A percentile compares a stretch with the other conserved stretches of the same genome.
Evolutionary conservation across 129 eudicot genomes (phyloP).

Genomic region (Flaveria bidentis): DNA sequence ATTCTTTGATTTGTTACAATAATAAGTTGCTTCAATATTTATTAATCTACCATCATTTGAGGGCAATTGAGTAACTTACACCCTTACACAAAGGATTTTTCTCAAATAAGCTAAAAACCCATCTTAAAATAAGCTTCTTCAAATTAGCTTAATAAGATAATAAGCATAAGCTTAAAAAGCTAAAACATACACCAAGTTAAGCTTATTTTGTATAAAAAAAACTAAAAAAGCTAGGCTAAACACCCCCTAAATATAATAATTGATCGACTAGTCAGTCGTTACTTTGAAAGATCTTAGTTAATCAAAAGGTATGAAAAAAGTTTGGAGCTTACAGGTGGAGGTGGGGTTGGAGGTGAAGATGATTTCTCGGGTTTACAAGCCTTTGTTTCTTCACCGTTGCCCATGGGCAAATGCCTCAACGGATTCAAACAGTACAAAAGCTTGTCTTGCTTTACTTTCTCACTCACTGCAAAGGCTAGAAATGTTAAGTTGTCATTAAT

Average conservation of each 20-base stretch:
- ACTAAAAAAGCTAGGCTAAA: too few relatives aligned
- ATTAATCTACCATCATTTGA: too few relatives aligned
- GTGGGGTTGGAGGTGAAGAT: conserved; percentile 60
- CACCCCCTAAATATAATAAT: neutral
- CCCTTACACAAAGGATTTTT: too few relatives aligned
- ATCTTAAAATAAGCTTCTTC: too few relatives aligned
- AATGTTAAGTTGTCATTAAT: neutral
- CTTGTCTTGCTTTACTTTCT: conserved; percentile 28
- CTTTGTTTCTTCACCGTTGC: conserved; percentile 58
- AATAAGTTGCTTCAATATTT: too few relatives aligned
- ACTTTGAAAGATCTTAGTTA: neutral
- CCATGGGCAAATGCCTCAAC: conserved; percentile 46
- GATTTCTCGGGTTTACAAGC: conserved; percentile 53
- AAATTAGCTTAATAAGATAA: too few relatives aligned
- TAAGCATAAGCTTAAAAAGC: too few relatives aligned
- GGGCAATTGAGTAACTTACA: too few relatives aligned
- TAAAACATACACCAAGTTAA: too few relatives aligned
- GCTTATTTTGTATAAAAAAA: too few relatives aligned
- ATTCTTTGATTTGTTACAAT: too few relatives aligned
- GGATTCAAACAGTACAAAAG: conserved; percentile 14
- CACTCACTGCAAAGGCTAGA: conserved; percentile 19
- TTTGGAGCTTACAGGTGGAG: conserved; percentile 48
- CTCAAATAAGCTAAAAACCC: too few relatives aligned
- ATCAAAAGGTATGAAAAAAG: neutral
- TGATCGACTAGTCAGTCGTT: neutral